Percentiles rank a stretch among this genome's conserved stretches.
phyloP scores from a whole-genome alignment of 75 land plant genomes.

The Isoetes taiwanensis region DNA sequence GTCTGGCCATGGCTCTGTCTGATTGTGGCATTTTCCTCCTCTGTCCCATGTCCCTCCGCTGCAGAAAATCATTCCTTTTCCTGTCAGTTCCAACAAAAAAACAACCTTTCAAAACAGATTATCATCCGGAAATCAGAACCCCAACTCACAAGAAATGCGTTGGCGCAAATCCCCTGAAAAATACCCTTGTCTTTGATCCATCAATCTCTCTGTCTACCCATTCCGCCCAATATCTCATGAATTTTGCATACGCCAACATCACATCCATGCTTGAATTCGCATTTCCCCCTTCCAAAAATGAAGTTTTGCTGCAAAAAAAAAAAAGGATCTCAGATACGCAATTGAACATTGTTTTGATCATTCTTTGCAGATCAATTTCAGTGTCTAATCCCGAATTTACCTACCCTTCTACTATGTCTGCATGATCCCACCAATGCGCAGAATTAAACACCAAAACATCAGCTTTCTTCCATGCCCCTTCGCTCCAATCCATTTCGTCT shows the following conservation, averaged over 20 bases:
- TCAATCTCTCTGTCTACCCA: slow-evolving; percentile 52
- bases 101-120: too few species aligned
- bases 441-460: slow-evolving; percentile 56
- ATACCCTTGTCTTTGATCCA: slow-evolving; percentile 27
- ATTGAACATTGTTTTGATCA: too few species aligned
- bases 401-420: slow-evolving; percentile 53
- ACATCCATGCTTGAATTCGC: slow-evolving; percentile 54
- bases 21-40: slow-evolving; percentile 58
- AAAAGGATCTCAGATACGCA: too few species aligned
- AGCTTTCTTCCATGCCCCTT: slow-evolving; percentile 44
- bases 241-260: slow-evolving; percentile 46
- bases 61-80: too few species aligned
- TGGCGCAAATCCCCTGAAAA: slow-evolving; percentile 75
- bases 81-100: too few species aligned
- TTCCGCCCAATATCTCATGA: slow-evolving; percentile 61
- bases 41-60: slow-evolving; percentile 87
- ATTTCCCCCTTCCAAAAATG: slow-evolving; percentile 47
- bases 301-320: slow-evolving; percentile 43
- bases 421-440: slow-evolving; percentile 83
- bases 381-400: too few species aligned
- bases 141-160: slow-evolving; percentile 72
- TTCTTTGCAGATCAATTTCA: too few species aligned
- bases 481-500: slow-evolving; percentile 55
- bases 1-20: slow-evolving; percentile 42
- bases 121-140: too few species aligned